These are phyloP conservation scores for Ailanthus altissimus DNA, from an alignment of 345 rosid genomes.

Conservation along the genomic window DNA sequence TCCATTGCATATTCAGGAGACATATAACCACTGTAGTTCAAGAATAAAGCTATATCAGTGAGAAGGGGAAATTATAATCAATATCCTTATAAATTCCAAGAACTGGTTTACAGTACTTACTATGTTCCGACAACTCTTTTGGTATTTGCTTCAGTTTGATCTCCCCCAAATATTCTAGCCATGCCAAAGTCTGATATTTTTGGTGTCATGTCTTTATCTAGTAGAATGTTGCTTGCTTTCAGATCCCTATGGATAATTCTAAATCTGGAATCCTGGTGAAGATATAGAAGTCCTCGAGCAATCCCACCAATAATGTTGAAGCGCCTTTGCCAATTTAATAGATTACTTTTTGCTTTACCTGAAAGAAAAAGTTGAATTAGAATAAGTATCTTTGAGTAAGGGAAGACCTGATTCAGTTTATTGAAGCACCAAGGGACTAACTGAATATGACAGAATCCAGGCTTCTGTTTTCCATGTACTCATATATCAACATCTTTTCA, in stretches of 20 bases:
- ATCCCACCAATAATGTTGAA: slow-evolving; percentile 65
- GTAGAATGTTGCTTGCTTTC: slow-evolving; percentile 76
- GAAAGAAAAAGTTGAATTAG: too few species aligned
- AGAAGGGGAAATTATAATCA: too few species aligned
- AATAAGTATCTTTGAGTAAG: slow-evolving; percentile 13
- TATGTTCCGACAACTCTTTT: slow-evolving; percentile 75
- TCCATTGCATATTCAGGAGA: slow-evolving; percentile 86
- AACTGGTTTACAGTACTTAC: slow-evolving; percentile 23
- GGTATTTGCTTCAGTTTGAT: slow-evolving; percentile 62
- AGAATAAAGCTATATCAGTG: too few species aligned
- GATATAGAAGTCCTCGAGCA: slow-evolving; percentile 76
- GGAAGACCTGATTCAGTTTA: slow-evolving; percentile 33
- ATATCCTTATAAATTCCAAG: too few species aligned
- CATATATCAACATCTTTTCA: slow-evolving; percentile 84
- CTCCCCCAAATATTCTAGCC: slow-evolving; percentile 80
- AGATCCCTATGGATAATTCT: slow-evolving; percentile 81
- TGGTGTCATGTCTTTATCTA: slow-evolving; percentile 64
- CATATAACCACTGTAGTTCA: slow-evolving; percentile 66
- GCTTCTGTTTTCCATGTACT: slow-evolving; percentile 51
- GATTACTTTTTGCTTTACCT: not conserved
- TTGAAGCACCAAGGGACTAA: too few species aligned
- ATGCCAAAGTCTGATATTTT: slow-evolving; percentile 87
- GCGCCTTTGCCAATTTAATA: slow-evolving; percentile 61
- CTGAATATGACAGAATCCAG: too few species aligned
- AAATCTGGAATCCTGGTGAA: slow-evolving; percentile 81